Base-by-base conservation (phyloP, 495 filamentous ascomycete genomes). In the Neurospora sp. region DNA sequence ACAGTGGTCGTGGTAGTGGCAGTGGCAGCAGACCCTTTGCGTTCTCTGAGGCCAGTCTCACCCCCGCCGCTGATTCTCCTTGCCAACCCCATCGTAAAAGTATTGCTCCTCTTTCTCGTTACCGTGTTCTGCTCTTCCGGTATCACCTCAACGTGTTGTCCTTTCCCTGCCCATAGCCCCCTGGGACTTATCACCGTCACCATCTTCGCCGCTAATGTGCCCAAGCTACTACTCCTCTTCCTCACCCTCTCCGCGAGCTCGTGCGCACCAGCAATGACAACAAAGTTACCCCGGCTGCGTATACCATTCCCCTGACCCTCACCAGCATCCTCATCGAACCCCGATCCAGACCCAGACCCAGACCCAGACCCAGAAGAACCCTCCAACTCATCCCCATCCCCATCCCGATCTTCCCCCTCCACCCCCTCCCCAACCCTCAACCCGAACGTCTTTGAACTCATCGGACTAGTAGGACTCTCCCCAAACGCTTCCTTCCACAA, bases 401-500 rank as follows among this genome's bases (percentile, higher is more conserved):
- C 74, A 21, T 54, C 42, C 5, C 34, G 21, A 3, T 31, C 34
- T 11, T 59, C 10, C 11, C 10, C 24, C 13, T 2, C 48, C 5
- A 17, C 13, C 5, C 3, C 48, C 48, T 59, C 48, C 4, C 48
- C 48, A 34, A 4, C 54, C 54, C 54, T 66, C 54, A 66, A 21
- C 7, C 10, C 73, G 39, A 72, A 31, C 71, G n/a, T 72, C 73
- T 38, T n/a, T 69, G 21, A 36, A 15, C 36, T n/a, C 31, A 24
- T 37, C 39, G 21, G 38, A 45, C 72, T 70, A 2, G 37, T 28
- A 24, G 21, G 54, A 24, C 71, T 69, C 40, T 69, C 39, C 34
- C 39, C 69, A 54, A 78, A 78, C 0, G 70, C 73, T 1, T 73
- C 75, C 4, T 54, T 73, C 73, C 74, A 76, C 2, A 76, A 73